These are phyloP conservation scores for Stromatinia cepivora DNA, from an alignment of 2,329 filamentous ascomycete species.

Conservation along the genomic window DNA sequence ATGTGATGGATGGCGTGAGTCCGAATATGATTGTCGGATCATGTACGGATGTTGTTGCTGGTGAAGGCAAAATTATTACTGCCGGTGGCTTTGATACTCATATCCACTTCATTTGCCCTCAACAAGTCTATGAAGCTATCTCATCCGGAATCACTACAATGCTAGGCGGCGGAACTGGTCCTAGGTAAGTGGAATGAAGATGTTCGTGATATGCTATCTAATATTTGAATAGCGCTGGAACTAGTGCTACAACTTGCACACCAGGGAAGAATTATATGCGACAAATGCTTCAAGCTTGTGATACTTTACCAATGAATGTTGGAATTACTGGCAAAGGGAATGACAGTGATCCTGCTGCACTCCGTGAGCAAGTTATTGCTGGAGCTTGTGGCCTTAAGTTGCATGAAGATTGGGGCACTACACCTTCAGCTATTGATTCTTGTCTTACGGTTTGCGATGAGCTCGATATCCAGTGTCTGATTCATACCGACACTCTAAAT, in stretches of 20 bases:
- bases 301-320: conserved; percentile 78
- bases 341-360: conserved; percentile 67
- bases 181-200: conserved; percentile 55
- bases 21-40: conserved; percentile 78
- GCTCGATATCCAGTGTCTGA: conserved; percentile 87
- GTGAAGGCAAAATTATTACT: conserved; percentile 86
- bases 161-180: conserved; percentile 87
- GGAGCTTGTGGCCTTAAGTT: conserved; percentile 90
- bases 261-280: conserved; percentile 80
- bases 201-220: conserved; percentile 19
- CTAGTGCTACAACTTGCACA: conserved; percentile 90
- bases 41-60: conserved; percentile 89
- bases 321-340: conserved; percentile 95
- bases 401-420: conserved; percentile 94
- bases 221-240: conserved; percentile 63
- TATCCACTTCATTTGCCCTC: conserved; percentile 93
- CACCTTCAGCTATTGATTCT: conserved; percentile 85
- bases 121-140: conserved; percentile 82
- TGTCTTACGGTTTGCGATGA: conserved; percentile 87
- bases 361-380: conserved; percentile 78
- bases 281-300: conserved; percentile 87
- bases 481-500: conserved; percentile 95
- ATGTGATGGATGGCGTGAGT: conserved; percentile 88
- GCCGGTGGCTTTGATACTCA: conserved; percentile 88
- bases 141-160: conserved; percentile 87